These are phyloP conservation scores for Moricandia moricandioides DNA, from an alignment of 345 rosid genomes.

Conservation along the genomic window DNA sequence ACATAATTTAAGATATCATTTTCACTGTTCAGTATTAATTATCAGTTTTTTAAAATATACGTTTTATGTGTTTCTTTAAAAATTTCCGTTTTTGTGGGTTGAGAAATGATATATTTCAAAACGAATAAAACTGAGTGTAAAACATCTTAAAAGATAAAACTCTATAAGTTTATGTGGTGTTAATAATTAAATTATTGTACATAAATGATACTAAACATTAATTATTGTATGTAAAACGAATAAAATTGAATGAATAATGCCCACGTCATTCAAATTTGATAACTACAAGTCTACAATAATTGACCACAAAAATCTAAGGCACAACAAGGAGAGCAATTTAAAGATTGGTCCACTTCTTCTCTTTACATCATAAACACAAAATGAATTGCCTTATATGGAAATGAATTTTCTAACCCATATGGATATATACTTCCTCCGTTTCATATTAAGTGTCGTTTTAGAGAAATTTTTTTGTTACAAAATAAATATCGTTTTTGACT, in stretches of 20 bases:
- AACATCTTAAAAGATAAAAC: not conserved
- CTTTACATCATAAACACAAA: not conserved
- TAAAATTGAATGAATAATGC: not conserved
- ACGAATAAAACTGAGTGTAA: not conserved
- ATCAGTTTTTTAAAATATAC: not conserved
- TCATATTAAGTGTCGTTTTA: too few species aligned
- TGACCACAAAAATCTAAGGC: constrained; percentile 17
- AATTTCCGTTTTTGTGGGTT: not conserved
- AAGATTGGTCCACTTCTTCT: constrained; percentile 19
- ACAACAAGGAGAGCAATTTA: constrained; percentile 5
- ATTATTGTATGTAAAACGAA: constrained; percentile 1
- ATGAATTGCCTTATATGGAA: not conserved
- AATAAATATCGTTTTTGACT: too few species aligned
- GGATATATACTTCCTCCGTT: too few species aligned
- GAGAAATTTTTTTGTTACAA: too few species aligned
- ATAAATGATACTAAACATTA: constrained; percentile 1
- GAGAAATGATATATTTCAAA: not conserved
- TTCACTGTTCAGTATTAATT: not conserved
- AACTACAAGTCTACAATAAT: constrained; percentile 28
- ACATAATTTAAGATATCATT: not conserved
- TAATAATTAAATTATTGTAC: not conserved
- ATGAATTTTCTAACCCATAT: not conserved
- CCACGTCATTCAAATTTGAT: not conserved
- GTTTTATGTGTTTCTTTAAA: not conserved
- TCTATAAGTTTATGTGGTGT: not conserved